A percentile compares a stretch with the other conserved stretches of the same genome.
phyloP scores from a whole-genome alignment of 371 early-diverging fungal genomes.

The Rhizopus delemar region DNA sequence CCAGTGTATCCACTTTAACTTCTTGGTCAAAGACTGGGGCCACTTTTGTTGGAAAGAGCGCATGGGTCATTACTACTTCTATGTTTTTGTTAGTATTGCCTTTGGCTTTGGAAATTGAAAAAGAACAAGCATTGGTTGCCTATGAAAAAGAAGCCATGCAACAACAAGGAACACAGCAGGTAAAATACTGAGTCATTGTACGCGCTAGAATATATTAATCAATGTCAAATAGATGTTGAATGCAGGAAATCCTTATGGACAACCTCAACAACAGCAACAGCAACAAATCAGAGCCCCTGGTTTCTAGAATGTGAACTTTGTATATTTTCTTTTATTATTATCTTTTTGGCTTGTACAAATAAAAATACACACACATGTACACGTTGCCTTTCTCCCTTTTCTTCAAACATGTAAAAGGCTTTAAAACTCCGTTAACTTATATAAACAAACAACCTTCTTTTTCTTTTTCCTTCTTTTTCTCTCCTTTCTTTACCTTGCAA shows the following conservation, averaged over 20 bases:
- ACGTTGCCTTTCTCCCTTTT: not conserved
- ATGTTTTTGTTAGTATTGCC: constrained; percentile 77
- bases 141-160: constrained; percentile 72
- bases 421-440: not conserved
- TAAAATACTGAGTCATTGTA: constrained; percentile 28
- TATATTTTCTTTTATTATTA: not conserved
- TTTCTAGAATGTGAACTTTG: constrained; percentile 13
- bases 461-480: not conserved
- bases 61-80: constrained; percentile 80
- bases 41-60: constrained; percentile 70
- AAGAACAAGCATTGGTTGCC: constrained; percentile 75
- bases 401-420: not conserved
- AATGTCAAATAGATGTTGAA: constrained; percentile 32
- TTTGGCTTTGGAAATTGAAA: constrained; percentile 73
- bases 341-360: not conserved
- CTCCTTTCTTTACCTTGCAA: not conserved
- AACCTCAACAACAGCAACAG: constrained; percentile 31
- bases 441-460: not conserved
- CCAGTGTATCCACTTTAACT: constrained; percentile 51
- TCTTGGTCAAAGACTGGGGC: constrained; percentile 60
- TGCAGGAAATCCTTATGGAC: constrained; percentile 28
- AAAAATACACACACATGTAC: not conserved
- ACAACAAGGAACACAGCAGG: constrained; percentile 64
- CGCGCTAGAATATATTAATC: not conserved
- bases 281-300: constrained; percentile 29